Conservation (phyloP, 129 eudicot species). For the Oenanthe sinensis region DNA sequence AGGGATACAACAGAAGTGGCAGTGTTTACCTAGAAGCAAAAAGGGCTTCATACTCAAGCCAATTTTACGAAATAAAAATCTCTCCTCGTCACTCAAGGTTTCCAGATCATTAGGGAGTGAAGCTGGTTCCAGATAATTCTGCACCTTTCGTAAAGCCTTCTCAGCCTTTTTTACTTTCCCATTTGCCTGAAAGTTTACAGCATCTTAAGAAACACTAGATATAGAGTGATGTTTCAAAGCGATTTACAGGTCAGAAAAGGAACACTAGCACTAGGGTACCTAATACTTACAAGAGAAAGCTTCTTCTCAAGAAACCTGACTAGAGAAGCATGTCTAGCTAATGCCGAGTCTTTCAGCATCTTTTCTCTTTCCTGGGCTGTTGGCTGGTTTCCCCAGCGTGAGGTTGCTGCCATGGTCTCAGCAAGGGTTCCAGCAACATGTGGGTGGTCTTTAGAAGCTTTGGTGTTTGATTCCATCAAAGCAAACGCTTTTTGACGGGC, state of each 20-base stretch:
- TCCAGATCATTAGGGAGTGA: conserved; percentile 77
- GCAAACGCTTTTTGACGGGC: conserved; percentile 52
- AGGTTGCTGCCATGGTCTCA: conserved; percentile 79
- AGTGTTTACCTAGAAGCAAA: conserved; percentile 61
- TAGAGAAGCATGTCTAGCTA: conserved; percentile 69
- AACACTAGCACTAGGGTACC: not conserved
- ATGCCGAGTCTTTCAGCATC: conserved; percentile 64
- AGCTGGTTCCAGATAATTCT: conserved; percentile 46
- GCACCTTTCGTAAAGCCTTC: conserved; percentile 60
- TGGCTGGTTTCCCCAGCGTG: conserved; percentile 74
- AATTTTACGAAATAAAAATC: conserved; percentile 78
- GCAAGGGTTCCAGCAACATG: conserved; percentile 88
- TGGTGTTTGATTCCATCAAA: conserved; percentile 31
- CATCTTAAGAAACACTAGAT: not conserved
- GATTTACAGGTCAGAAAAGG: not conserved
- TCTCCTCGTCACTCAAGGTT: conserved; percentile 74
- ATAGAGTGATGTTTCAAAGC: not conserved
- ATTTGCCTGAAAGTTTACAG: conserved; percentile 46
- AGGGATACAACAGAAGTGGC: not conserved
- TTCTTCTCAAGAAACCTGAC: conserved; percentile 64
- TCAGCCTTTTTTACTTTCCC: conserved; percentile 66
- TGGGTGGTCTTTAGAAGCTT: conserved; percentile 32
- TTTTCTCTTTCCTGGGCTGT: conserved; percentile 41
- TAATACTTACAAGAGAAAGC: conserved; percentile 56
- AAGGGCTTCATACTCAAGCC: conserved; percentile 94